These are phyloP conservation scores for Colletotrichum sp. DNA, from an alignment of 2,329 filamentous ascomycete genomes.

Conservation along the genomic window DNA sequence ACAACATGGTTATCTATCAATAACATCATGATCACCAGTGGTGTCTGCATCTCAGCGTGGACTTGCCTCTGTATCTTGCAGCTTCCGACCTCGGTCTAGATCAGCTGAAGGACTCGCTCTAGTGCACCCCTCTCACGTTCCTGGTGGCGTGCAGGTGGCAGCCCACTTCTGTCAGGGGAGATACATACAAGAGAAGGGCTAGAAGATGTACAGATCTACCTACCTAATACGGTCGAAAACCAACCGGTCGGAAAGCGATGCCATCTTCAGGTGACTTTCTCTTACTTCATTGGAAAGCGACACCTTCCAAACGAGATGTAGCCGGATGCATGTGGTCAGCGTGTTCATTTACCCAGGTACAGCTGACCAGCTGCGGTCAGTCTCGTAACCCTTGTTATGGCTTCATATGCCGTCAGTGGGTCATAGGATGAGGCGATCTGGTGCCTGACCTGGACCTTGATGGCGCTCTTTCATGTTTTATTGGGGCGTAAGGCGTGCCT, in stretches of 20 bases:
- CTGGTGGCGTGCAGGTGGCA: not conserved
- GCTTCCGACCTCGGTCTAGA: not conserved
- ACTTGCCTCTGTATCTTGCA: not conserved
- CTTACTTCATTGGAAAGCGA: not conserved
- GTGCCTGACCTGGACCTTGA: not conserved
- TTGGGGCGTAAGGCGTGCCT: not conserved
- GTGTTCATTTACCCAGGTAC: not conserved
- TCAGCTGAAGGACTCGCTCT: not conserved
- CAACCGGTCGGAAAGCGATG: not conserved
- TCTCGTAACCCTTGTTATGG: not conserved
- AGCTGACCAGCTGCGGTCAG: accelerated
- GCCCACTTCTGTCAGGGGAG: not conserved
- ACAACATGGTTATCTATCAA: accelerated
- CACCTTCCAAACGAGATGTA: not conserved
- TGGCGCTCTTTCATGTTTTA: not conserved
- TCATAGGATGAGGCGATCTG: not conserved
- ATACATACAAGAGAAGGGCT: not conserved
- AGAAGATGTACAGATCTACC: not conserved
- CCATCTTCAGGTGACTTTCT: not conserved
- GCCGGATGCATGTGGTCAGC: not conserved
- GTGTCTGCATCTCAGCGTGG: not conserved
- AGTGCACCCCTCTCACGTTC: not conserved
- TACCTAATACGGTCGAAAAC: not conserved
- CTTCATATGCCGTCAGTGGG: not conserved
- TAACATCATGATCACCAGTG: not conserved